Evolutionary conservation across 257 asterid genomes (phyloP), one percentile per base, ranked within the genome.

Genomic region (Primulina tabacum): DNA sequence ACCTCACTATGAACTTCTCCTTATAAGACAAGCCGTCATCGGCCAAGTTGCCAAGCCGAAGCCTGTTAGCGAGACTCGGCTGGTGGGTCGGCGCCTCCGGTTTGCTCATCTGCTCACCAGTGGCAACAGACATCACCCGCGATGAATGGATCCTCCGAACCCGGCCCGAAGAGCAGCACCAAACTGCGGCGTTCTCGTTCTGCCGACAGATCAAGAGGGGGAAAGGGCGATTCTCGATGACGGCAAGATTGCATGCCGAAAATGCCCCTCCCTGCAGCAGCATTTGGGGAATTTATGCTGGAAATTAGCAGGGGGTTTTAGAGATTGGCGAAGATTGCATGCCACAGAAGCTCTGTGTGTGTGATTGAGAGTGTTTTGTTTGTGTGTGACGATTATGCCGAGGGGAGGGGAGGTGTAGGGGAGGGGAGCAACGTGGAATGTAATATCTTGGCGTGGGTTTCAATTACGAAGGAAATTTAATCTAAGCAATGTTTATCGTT

Each of bases 11-110:
- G 61, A 94, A 94, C 78, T 84, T 89, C 85, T 91, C 99, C 67
- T 82, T 91, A 69, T 94, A 94, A 65, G 99, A 89, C 78, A 90
- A 73, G 12, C 97, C 92, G 76, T 90, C 97, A 78, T 89, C 96
- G 50, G 88, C 62, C 85, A 94, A 81, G 77, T 92, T 88, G 71
- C 99, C 99, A 4, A 89, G 88, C 79, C 96, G 82, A 32, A 89
- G 89, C 78, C 92, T 88, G 87, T 93, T 92, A 7, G 94, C 96
- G 2, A 90, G 81, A 71, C 88, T 86, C 32, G 88, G 86, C 77
- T 81, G 8, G 99, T 90, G 75, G 65, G 35, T 82, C 59, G 80
- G 18, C 82, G 77, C 86, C 70, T 67, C 77, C 74, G 64, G 78
- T 75, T 79, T 81, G 69, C 74, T 78, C 69, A 64, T 85, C 50